Conservation (phyloP, 2,329 filamentous ascomycete genomes). For the Xylaria sp. region DNA sequence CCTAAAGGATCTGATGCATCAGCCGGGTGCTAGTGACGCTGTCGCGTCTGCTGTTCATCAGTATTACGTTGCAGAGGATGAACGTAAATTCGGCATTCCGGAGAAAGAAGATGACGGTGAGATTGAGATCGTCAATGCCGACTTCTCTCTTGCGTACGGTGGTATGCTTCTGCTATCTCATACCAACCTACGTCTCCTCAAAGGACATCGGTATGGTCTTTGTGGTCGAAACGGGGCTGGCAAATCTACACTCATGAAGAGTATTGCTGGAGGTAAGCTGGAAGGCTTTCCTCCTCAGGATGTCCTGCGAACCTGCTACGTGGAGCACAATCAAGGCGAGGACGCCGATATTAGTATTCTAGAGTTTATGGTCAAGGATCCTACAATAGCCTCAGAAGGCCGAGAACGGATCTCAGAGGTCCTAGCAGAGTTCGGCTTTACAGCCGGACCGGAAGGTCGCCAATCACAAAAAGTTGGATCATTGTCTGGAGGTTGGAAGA, state of each 20-base stretch:
- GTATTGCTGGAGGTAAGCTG: conserved; percentile 93
- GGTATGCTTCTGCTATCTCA: conserved; percentile 97
- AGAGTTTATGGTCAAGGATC: conserved; percentile 91
- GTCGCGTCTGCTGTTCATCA: conserved; percentile 78
- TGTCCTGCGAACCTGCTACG: conserved; percentile 93
- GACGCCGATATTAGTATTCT: conserved; percentile 96
- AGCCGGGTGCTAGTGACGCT: conserved; percentile 66
- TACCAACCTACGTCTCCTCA: conserved; percentile 92
- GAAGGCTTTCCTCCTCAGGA: conserved; percentile 96
- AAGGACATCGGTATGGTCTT: conserved; percentile 96
- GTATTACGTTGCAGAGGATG: conserved; percentile 83
- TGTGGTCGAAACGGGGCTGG: conserved; percentile 97
- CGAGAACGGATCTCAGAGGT: conserved; percentile 84
- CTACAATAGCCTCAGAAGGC: conserved; percentile 82
- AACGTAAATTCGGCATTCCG: conserved; percentile 85
- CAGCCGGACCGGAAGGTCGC: conserved; percentile 84
- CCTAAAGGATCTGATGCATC: conserved; percentile 74
- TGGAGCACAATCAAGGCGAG: conserved; percentile 99
- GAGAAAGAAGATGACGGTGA: conserved; percentile 91
- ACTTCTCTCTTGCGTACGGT: conserved; percentile 97
- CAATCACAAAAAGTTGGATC: conserved; percentile 93
- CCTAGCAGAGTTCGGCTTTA: conserved; percentile 92
- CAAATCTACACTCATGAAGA: conserved; percentile 99
- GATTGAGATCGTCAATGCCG: conserved; percentile 94
- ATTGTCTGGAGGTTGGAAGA: conserved; percentile 98